Evolutionary conservation across 192 early-diverging fungal species (phyloP).

Genomic region (Podila epigama): DNA sequence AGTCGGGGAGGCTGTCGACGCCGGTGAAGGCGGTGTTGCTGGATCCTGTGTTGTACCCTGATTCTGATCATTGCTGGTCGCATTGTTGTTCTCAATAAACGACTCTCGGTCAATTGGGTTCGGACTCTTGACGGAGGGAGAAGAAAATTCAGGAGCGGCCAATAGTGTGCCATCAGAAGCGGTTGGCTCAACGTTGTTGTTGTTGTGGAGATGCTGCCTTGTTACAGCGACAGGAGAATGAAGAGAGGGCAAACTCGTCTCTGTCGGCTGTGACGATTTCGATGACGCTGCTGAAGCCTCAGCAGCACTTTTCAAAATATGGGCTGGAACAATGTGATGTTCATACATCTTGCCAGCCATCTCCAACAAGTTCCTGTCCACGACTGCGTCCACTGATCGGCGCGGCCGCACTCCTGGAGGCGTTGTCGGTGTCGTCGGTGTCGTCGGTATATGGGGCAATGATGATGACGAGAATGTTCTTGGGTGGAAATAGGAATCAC

Average conservation of each 20-base stretch:
- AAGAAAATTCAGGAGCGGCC: no score
- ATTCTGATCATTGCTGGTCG: neutral
- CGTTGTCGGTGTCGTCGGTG: constrained; percentile 29
- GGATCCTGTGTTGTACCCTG: neutral
- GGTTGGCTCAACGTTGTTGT: no score
- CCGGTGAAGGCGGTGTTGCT: constrained; percentile 10
- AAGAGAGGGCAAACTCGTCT: neutral
- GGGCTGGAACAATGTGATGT: constrained; percentile 21
- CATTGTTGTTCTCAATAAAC: constrained; percentile 15
- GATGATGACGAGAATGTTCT: neutral
- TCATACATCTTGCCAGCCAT: constrained; percentile 40
- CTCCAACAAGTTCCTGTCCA: constrained; percentile 31
- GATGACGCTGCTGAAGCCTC: neutral
- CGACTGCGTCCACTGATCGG: constrained; percentile 29
- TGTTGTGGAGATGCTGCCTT: neutral
- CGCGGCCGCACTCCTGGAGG: constrained; percentile 43
- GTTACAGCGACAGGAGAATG: neutral
- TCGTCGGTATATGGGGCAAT: neutral
- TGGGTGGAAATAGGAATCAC: neutral
- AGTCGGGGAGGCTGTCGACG: constrained; percentile 17
- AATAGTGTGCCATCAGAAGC: no score
- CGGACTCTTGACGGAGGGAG: constrained; percentile 21
- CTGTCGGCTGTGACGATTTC: neutral
- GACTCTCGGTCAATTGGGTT: constrained; percentile 27
- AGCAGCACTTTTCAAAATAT: neutral